These are phyloP conservation scores for Neoboletus brunneissimus DNA, from an alignment of 768 basidiomycete genomes.

Conservation along the genomic window DNA sequence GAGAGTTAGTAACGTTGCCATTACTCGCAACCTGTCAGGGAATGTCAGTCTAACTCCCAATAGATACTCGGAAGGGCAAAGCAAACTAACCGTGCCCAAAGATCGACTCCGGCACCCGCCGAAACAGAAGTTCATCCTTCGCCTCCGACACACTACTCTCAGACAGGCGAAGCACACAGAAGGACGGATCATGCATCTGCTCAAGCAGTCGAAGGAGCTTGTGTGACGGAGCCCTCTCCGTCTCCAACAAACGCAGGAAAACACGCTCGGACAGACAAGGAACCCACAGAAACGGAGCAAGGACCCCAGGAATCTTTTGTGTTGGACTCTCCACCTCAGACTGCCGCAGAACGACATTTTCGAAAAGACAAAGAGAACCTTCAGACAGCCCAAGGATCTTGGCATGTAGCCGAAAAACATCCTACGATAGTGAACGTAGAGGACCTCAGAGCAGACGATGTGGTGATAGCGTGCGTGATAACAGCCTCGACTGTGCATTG, in stretches of 20 bases:
- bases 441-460: background rate
- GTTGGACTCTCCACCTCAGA: background rate
- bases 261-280: background rate
- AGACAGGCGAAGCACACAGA: background rate
- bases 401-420: background rate
- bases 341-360: background rate
- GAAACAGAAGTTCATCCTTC: background rate
- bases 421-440: background rate
- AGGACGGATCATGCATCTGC: background rate
- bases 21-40: background rate
- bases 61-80: background rate
- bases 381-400: background rate
- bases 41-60: background rate
- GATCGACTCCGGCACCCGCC: no score
- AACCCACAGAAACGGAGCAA: background rate
- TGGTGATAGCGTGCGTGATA: constrained; percentile 11
- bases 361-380: background rate
- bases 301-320: background rate
- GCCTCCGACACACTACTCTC: background rate
- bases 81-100: background rate
- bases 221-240: background rate
- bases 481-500: background rate
- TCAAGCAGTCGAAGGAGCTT: background rate
- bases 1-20: background rate
- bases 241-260: background rate